Evolutionary conservation across 73 alveolate species (phyloP), one percentile per base, ranked within the genome.

Genomic region (Urostyla sp.): DNA sequence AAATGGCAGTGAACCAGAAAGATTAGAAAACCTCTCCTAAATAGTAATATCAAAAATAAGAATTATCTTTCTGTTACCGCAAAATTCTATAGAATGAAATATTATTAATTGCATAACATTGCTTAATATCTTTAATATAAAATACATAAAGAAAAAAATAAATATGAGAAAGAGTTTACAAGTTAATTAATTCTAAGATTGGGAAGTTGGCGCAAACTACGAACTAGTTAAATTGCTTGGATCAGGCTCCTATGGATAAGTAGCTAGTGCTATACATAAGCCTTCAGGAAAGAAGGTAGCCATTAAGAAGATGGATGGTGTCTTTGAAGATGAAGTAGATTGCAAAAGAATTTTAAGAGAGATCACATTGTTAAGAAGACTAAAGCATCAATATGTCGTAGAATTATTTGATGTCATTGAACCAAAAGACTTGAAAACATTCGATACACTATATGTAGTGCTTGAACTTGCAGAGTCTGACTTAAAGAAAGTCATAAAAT

Each of bases 161-260:
- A 55, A 55, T 40, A 13, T 40, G 11, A 55, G 72, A 55, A 55
- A 46, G 24, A 23, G 46, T 8, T 31, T 35, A 31, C 13, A 15
- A 15, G 21, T 59, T 34, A 15, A 8, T n/a, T 20, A 59, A 23
- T 59, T 59, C 34, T 31, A 10, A 3, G 77, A 85, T 36, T 89
- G 95, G 95, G 80, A 85, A 20, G 87, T 80, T 27, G 96, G 96
- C 35, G 91, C 90, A 21, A 87, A 87, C 73, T 27, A 56, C 36
- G 85, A 83, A 84, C 61, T 67, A 44, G 74, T 57, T 53, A 82
- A 83, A 53, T 45, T 83, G 55, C 45, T 83, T 21, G 91, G 91
- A 23, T 56, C 82, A 8, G 91, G 91, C 35, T 57, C 83, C 53
- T 83, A 83, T 36, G 91, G 91, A 31, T 72, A 87, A 51, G 91